A percentile compares a stretch with the other conserved stretches of the same genome.
phyloP scores from a whole-genome alignment of 352 stramenopile species.

The Pythium rishiriense region DNA sequence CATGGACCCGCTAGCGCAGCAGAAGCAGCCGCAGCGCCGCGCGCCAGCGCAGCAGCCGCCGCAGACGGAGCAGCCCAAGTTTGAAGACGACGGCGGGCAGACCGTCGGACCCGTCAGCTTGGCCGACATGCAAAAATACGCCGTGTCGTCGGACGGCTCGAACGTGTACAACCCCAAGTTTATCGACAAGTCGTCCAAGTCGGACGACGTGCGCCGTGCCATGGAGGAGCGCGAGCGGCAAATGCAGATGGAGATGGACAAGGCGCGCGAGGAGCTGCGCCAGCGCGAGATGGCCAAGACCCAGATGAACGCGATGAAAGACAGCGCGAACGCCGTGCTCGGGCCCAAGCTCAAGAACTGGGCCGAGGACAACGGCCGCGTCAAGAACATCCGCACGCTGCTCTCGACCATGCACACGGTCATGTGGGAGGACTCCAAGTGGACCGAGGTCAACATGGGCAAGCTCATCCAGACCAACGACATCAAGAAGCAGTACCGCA shows the following conservation, averaged over 20 bases:
- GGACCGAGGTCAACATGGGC: slow-evolving; percentile 89
- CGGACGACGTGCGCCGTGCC: slow-evolving; percentile 67
- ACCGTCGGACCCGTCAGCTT: slow-evolving; percentile 82
- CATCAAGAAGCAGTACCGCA: slow-evolving; percentile 91
- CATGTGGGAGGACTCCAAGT: slow-evolving; percentile 90
- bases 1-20: slow-evolving; percentile 65
- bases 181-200: slow-evolving; percentile 85
- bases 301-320: slow-evolving; percentile 70
- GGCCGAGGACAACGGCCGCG: slow-evolving; percentile 84
- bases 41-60: slow-evolving; percentile 8
- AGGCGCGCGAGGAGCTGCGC: slow-evolving; percentile 68
- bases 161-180: slow-evolving; percentile 87
- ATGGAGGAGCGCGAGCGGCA: slow-evolving; percentile 83
- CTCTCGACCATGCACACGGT: slow-evolving; percentile 91
- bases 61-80: slow-evolving; percentile 53
- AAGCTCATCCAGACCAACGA: slow-evolving; percentile 89
- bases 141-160: slow-evolving; percentile 70
- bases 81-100: slow-evolving; percentile 77
- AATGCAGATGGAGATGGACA: slow-evolving; percentile 70
- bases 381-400: slow-evolving; percentile 91
- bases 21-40: slow-evolving; percentile 10
- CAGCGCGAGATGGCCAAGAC: slow-evolving; percentile 62
- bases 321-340: slow-evolving; percentile 49
- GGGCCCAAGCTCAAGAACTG: slow-evolving; percentile 77
- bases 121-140: slow-evolving; percentile 78